Evolutionary conservation across 768 basidiomycete genomes (phyloP).

Genomic region (Boletus sp.): DNA sequence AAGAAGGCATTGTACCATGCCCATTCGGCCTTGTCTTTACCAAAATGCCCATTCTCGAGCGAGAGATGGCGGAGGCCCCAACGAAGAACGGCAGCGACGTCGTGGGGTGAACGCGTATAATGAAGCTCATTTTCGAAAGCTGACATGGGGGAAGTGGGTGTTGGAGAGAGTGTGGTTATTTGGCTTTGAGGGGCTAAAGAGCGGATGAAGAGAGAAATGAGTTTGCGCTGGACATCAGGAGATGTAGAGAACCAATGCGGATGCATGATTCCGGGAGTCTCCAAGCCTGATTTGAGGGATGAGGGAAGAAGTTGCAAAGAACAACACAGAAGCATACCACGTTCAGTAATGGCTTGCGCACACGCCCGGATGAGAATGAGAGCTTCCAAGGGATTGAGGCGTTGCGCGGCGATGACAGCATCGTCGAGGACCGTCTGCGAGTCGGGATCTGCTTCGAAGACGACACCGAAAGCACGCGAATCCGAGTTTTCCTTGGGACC

Average conservation of each 20-base stretch:
- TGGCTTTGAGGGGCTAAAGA: conserved; percentile 51
- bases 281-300: conserved; percentile 50
- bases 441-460: conserved; percentile 60
- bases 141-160: conserved; percentile 42
- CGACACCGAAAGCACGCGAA: conserved; percentile 48
- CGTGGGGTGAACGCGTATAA: conserved; percentile 66
- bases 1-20: conserved; percentile 68
- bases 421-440: conserved; percentile 47
- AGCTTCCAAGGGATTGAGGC: conserved; percentile 60
- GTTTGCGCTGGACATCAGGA: conserved; percentile 58
- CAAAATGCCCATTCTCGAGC: conserved; percentile 58
- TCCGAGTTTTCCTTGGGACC: conserved; percentile 46
- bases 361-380: conserved; percentile 64
- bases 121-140: conserved; percentile 64
- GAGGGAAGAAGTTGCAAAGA: conserved; percentile 2
- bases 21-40: conserved; percentile 50
- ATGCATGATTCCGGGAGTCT: conserved; percentile 80
- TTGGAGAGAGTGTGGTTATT: conserved; percentile 49
- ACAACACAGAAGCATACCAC: conserved; percentile 44
- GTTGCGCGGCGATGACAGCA: conserved; percentile 50
- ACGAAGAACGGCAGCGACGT: conserved; percentile 75
- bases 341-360: conserved; percentile 59
- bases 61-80: conserved; percentile 78
- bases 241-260: conserved; percentile 82
- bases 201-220: conserved; percentile 68